These are phyloP conservation scores for Albophoma yamanashiensis DNA, from an alignment of 2,329 filamentous ascomycete genomes.

Conservation along the genomic window DNA sequence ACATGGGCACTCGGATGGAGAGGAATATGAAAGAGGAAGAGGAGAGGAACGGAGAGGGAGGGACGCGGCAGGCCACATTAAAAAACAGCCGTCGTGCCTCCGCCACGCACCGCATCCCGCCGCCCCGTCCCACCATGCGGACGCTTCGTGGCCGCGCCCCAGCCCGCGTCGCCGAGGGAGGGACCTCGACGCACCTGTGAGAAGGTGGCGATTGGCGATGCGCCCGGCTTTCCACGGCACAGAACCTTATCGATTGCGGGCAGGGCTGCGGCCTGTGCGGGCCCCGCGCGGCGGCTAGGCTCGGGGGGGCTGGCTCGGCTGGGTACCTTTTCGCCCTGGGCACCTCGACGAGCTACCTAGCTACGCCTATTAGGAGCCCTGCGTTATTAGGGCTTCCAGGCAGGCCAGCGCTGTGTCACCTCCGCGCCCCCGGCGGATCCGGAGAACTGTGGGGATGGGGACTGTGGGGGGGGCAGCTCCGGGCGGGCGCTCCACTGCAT, in stretches of 20 bases:
- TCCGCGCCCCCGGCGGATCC: not conserved
- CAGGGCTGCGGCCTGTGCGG: not conserved
- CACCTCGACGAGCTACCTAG: not conserved
- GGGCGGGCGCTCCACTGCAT: not conserved
- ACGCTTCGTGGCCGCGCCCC: too few species aligned
- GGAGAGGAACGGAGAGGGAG: not conserved
- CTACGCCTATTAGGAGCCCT: too few species aligned
- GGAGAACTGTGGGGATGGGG: not conserved
- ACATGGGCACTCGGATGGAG: not conserved
- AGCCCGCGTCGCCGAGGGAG: too few species aligned
- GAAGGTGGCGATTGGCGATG: constrained; percentile 4
- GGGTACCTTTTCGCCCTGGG: not conserved
- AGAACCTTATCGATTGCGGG: constrained; percentile 1
- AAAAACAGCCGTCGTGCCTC: not conserved
- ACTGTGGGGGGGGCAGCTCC: not conserved
- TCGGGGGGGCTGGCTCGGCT: constrained; percentile 2
- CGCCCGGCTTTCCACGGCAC: constrained; percentile 17
- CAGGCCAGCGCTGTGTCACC: not conserved
- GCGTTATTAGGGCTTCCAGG: not conserved
- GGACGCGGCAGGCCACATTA: not conserved
- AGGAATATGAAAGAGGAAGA: not conserved
- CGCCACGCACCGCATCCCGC: not conserved
- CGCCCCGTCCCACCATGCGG: not conserved
- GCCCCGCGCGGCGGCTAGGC: not conserved
- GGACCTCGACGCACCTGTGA: constrained; percentile 1